A percentile compares a stretch with the other conserved stretches of the same genome.
Evolutionary conservation across 768 basidiomycete genomes (phyloP).

Genomic region (Rhodotorula paludigena): DNA sequence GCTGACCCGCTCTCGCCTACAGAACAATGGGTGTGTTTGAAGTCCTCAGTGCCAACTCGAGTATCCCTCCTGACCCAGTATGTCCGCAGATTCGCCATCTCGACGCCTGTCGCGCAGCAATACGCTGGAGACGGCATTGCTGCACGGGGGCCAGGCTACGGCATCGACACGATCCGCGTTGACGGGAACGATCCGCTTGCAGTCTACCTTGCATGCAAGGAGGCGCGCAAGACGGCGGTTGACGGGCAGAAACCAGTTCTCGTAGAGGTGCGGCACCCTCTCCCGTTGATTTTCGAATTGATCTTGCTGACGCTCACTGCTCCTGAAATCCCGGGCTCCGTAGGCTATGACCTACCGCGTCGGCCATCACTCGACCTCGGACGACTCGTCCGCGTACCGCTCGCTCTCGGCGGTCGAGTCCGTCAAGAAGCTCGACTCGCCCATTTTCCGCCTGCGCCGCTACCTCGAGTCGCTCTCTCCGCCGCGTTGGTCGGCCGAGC

Average conservation of each 20-base stretch:
- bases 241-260: slow-evolving; percentile 75
- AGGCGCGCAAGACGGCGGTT: slow-evolving; percentile 65
- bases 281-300: neutral
- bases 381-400: slow-evolving; percentile 91
- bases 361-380: slow-evolving; percentile 88
- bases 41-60: neutral
- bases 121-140: slow-evolving; percentile 91
- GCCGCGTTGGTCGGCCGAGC: slow-evolving; percentile 70
- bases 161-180: slow-evolving; percentile 82
- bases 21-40: slow-evolving; percentile 30
- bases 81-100: slow-evolving; percentile 68
- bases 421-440: slow-evolving; percentile 63
- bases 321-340: no score
- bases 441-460: slow-evolving; percentile 57
- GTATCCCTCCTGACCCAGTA: slow-evolving; percentile 35
- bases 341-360: slow-evolving; percentile 54
- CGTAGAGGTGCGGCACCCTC: slow-evolving; percentile 53
- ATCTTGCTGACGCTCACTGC: neutral
- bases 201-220: slow-evolving; percentile 66
- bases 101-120: slow-evolving; percentile 82
- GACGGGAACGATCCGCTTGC: slow-evolving; percentile 86
- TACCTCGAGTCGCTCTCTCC: slow-evolving; percentile 62
- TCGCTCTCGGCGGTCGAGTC: slow-evolving; percentile 85
- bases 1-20: neutral
- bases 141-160: slow-evolving; percentile 83